phyloP scores from a whole-genome alignment of 495 filamentous ascomycete genomes.

The Penicillium canescens region DNA sequence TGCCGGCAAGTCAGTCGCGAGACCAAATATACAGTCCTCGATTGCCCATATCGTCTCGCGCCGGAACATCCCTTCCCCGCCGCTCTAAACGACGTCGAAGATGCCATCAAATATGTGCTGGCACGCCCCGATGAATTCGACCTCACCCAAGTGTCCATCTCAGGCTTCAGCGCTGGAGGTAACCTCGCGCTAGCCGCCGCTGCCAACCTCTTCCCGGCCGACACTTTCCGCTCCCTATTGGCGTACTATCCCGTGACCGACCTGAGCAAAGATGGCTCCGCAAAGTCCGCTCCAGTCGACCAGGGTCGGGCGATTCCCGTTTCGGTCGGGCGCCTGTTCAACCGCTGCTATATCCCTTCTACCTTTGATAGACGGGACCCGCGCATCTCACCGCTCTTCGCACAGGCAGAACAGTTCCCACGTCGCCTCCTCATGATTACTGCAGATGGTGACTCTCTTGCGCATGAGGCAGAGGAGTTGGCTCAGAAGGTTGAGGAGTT shows the following conservation, averaged over 20 bases:
- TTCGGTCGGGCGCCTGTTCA: slow-evolving; percentile 30
- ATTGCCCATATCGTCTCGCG: slow-evolving; percentile 73
- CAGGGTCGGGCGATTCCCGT: slow-evolving; percentile 24
- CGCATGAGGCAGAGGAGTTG: slow-evolving; percentile 41
- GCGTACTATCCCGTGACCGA: slow-evolving; percentile 44
- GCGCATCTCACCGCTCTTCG: slow-evolving; percentile 46
- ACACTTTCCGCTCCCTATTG: slow-evolving; percentile 41
- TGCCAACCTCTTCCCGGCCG: slow-evolving; percentile 36
- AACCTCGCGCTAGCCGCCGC: slow-evolving; percentile 43
- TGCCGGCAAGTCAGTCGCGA: slow-evolving; percentile 36
- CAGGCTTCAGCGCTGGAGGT: slow-evolving; percentile 48
- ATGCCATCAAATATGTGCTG: slow-evolving; percentile 37
- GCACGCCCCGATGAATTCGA: slow-evolving; percentile 35
- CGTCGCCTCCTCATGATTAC: slow-evolving; percentile 44
- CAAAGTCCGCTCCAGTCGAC: slow-evolving; percentile 28
- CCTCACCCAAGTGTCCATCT: slow-evolving; percentile 35
- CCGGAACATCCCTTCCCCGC: slow-evolving; percentile 79
- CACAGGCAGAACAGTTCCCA: slow-evolving; percentile 38
- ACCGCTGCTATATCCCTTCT: slow-evolving; percentile 31
- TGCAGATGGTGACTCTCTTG: slow-evolving; percentile 40
- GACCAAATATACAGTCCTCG: slow-evolving; percentile 42
- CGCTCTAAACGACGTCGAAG: slow-evolving; percentile 68
- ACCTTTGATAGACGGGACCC: slow-evolving; percentile 41
- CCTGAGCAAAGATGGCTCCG: slow-evolving; percentile 21
- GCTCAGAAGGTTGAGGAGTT: slow-evolving; percentile 31